Percentiles rank a stretch among this genome's conserved stretches.
Evolutionary conservation across 371 early-diverging fungal species (phyloP).

Genomic region (Scutellospora calospora): DNA sequence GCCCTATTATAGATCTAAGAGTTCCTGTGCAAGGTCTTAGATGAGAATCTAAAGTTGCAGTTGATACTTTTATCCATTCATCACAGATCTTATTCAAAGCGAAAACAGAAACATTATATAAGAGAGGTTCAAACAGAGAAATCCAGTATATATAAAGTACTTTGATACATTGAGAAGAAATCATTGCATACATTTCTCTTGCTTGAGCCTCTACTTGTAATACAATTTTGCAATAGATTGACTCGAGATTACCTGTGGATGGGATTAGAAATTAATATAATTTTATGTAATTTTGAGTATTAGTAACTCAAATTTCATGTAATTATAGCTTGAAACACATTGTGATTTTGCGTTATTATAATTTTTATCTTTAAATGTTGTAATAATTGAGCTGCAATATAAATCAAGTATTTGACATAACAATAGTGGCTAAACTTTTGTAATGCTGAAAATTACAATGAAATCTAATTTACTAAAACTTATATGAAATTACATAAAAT

Average conservation of each 20-base stretch:
- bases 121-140: constrained; percentile 14
- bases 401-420: too few species aligned
- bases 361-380: not conserved
- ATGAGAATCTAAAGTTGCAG: constrained; percentile 3
- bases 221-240: not conserved
- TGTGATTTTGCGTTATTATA: not conserved
- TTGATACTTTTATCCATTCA: constrained; percentile 1
- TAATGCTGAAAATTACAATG: too few species aligned
- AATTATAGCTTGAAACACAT: not conserved
- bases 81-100: constrained; percentile 11
- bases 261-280: not conserved
- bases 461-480: too few species aligned
- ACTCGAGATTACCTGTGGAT: not conserved
- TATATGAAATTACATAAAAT: too few species aligned
- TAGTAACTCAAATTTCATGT: not conserved
- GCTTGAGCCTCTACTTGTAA: too few species aligned
- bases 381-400: too few species aligned
- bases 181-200: too few species aligned
- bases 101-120: not conserved
- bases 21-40: not conserved
- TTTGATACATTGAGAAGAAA: too few species aligned
- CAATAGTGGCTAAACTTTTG: too few species aligned
- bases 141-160: not conserved
- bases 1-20: not conserved
- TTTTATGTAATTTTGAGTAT: not conserved